These are phyloP conservation scores for Dothistroma pini DNA, from an alignment of 2,329 filamentous ascomycete species.

Conservation along the genomic window DNA sequence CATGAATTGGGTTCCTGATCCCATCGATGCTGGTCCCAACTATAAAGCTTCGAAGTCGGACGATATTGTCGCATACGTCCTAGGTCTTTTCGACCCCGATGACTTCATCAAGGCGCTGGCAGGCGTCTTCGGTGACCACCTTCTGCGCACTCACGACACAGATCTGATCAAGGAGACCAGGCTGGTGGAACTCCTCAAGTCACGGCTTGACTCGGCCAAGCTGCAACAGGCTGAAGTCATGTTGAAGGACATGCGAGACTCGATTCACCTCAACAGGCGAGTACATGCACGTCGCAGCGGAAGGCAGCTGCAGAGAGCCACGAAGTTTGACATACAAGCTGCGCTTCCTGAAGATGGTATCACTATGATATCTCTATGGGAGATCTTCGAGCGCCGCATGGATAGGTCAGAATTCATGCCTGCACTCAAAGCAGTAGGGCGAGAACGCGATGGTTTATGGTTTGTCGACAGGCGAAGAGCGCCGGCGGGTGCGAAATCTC, in stretches of 20 bases:
- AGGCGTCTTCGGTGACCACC: slow-evolving; percentile 76
- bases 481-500: slow-evolving; percentile 14
- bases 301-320: slow-evolving; percentile 21
- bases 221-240: slow-evolving; percentile 96
- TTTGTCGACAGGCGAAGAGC: slow-evolving; percentile 30
- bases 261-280: slow-evolving; percentile 57
- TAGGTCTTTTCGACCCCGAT: slow-evolving; percentile 81
- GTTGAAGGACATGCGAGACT: slow-evolving; percentile 87
- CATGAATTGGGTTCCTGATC: slow-evolving; percentile 89
- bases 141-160: slow-evolving; percentile 59
- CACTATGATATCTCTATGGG: slow-evolving; percentile 32
- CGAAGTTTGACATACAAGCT: slow-evolving; percentile 32
- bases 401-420: slow-evolving; percentile 27
- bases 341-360: slow-evolving; percentile 38
- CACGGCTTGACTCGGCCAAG: slow-evolving; percentile 78
- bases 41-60: slow-evolving; percentile 85
- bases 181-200: slow-evolving; percentile 81
- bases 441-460: slow-evolving; percentile 28
- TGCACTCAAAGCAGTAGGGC: slow-evolving; percentile 28
- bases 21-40: slow-evolving; percentile 83
- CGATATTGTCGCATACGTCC: slow-evolving; percentile 87
- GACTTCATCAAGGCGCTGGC: slow-evolving; percentile 97
- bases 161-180: slow-evolving; percentile 76
- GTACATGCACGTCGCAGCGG: slow-evolving; percentile 28
- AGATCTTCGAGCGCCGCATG: slow-evolving; percentile 28